phyloP scores from a whole-genome alignment of 371 early-diverging fungal genomes.

The Rhizopus microsporus region DNA sequence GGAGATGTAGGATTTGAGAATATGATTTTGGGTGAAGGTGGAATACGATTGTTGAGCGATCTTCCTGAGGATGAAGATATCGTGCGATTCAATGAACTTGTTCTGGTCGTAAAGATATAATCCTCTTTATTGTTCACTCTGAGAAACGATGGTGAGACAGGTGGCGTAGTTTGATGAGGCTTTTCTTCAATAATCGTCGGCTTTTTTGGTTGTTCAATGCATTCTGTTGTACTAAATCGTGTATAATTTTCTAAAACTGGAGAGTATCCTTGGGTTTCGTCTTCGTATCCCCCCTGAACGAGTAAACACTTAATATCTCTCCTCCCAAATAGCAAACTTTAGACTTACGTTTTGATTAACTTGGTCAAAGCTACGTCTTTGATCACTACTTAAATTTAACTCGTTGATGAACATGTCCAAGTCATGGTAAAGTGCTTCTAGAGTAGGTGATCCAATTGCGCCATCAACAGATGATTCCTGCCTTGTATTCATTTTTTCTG shows the following conservation, averaged over 20 bases:
- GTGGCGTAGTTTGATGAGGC: slow-evolving; percentile 10
- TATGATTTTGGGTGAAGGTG: slow-evolving; percentile 8
- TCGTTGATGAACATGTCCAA: slow-evolving; percentile 41
- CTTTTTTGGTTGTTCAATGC: background rate
- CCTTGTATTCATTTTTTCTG: background rate
- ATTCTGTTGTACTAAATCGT: slow-evolving; percentile 8
- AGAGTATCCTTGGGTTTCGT: slow-evolving; percentile 18
- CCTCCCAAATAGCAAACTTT: no score
- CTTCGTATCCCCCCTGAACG: slow-evolving; percentile 4
- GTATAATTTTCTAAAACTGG: slow-evolving; percentile 23
- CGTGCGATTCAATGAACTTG: slow-evolving; percentile 35
- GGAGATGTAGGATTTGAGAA: slow-evolving; percentile 28
- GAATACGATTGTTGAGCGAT: slow-evolving; percentile 8
- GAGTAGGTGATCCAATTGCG: slow-evolving; percentile 21
- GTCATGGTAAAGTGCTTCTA: slow-evolving; percentile 41
- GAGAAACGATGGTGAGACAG: slow-evolving; percentile 25
- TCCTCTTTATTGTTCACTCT: slow-evolving; percentile 17
- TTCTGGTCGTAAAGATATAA: slow-evolving; percentile 30
- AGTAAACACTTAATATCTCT: background rate
- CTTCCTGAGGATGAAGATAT: slow-evolving; percentile 17
- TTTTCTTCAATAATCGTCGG: slow-evolving; percentile 1
- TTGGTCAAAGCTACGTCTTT: background rate
- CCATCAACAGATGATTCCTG: background rate
- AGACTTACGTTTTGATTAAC: background rate
- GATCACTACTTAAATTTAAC: slow-evolving; percentile 9